Percentiles rank a stretch among this genome's conserved stretches.
These are phyloP conservation scores for Didymella glomerata DNA, from an alignment of 2,329 filamentous ascomycete species.

Conservation along the genomic window DNA sequence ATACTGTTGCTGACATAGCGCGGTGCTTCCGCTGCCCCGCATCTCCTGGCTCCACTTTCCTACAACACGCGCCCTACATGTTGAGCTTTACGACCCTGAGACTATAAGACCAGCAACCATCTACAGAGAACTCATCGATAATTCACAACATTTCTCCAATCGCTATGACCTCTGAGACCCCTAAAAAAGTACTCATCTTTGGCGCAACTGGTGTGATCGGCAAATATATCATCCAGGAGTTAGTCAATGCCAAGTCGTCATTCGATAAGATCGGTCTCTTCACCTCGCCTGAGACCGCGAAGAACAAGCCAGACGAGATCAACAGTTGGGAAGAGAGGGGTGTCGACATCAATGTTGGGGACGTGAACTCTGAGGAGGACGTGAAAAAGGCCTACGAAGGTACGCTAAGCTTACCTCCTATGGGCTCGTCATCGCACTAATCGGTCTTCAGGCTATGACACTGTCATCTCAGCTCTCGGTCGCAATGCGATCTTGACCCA, in stretches of 20 bases:
- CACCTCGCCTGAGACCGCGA: slow-evolving; percentile 63
- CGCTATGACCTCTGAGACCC: slow-evolving; percentile 22
- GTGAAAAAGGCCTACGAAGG: slow-evolving; percentile 65
- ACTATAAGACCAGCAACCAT: not conserved
- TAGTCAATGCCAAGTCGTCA: slow-evolving; percentile 55
- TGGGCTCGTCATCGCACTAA: not conserved
- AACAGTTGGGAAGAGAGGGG: slow-evolving; percentile 57
- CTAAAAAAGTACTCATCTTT: slow-evolving; percentile 60
- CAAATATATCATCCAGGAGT: slow-evolving; percentile 60
- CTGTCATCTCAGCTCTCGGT: slow-evolving; percentile 71
- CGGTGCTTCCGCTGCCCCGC: slow-evolving; percentile 8
- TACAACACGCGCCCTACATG: slow-evolving; percentile 11
- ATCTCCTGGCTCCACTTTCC: slow-evolving; percentile 2
- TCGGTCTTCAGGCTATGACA: slow-evolving; percentile 62
- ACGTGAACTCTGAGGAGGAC: slow-evolving; percentile 62
- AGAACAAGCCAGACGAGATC: slow-evolving; percentile 61
- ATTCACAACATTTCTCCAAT: not conserved
- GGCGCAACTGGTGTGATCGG: slow-evolving; percentile 64
- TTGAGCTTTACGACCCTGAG: not conserved
- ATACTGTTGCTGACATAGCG: not conserved
- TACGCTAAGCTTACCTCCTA: slow-evolving; percentile 21
- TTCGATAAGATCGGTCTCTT: slow-evolving; percentile 64
- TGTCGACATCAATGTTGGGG: slow-evolving; percentile 64
- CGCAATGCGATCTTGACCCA: slow-evolving; percentile 69
- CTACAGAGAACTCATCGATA: not conserved